Percentiles rank a stretch among this genome's conserved stretches.
phyloP scores from a whole-genome alignment of 176 grass and related monocot genomes.

The Bromus sterilis region DNA sequence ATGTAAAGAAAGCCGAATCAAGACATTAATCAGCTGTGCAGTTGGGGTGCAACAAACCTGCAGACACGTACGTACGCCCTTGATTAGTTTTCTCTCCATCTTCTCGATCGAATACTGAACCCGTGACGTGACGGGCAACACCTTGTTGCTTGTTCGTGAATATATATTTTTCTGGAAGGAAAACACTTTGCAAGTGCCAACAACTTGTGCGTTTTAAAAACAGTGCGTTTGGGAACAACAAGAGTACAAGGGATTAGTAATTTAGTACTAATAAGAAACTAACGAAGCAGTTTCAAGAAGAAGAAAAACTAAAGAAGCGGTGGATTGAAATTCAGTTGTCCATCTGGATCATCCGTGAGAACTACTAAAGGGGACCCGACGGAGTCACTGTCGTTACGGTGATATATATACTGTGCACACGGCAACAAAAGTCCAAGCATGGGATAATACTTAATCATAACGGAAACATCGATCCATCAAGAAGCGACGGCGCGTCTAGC shows the following conservation, averaged over 20 bases:
- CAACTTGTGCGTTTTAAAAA: too few species aligned
- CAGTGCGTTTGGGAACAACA: neutral
- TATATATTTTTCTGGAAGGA: too few species aligned
- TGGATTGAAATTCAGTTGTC: too few species aligned
- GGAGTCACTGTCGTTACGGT: slow-evolving; percentile 9
- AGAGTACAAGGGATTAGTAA: neutral
- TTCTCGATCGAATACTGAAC: neutral
- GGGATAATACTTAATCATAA: too few species aligned
- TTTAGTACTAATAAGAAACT: too few species aligned
- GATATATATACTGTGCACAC: too few species aligned
- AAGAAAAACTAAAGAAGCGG: too few species aligned
- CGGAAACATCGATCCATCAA: too few species aligned
- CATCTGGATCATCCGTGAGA: neutral
- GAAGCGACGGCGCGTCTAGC: neutral
- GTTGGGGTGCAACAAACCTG: neutral
- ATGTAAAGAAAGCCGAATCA: neutral
- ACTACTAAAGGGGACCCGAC: neutral
- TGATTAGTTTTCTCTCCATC: neutral
- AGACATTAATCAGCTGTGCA: neutral
- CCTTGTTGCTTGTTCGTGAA: too few species aligned
- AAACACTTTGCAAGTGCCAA: neutral
- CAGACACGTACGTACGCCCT: neutral
- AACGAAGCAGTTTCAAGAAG: too few species aligned
- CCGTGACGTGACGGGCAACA: neutral
- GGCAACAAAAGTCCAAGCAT: slow-evolving; percentile 29